These are phyloP conservation scores for Lodderomyces beijingensis DNA, from an alignment of 1,139 yeast genomes.

Conservation along the genomic window DNA sequence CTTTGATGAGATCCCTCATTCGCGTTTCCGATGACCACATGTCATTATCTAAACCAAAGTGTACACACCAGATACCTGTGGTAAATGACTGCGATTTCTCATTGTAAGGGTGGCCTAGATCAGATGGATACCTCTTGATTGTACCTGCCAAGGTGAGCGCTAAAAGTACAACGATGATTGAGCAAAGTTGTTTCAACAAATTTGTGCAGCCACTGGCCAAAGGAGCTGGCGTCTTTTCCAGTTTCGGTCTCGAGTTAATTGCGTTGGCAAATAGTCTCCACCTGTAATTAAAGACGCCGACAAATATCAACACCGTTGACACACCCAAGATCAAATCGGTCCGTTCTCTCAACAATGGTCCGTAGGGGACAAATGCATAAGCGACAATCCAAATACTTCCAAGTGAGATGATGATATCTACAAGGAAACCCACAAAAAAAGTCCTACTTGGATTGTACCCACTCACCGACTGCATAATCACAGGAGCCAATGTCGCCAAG, in stretches of 20 bases:
- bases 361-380: constrained; percentile 96
- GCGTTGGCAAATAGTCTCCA: constrained; percentile 17
- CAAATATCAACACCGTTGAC: constrained; percentile 42
- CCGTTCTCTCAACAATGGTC: constrained; percentile 81
- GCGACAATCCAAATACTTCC: constrained; percentile 98
- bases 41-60: constrained; percentile 93
- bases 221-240: no score
- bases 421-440: constrained; percentile 55
- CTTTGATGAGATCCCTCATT: constrained; percentile 77
- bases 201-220: no score
- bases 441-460: constrained; percentile 56
- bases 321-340: constrained; percentile 64
- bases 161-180: constrained; percentile 25
- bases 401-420: constrained; percentile 54
- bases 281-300: constrained; percentile 33
- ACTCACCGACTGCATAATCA: constrained; percentile 53
- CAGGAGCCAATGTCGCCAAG: constrained; percentile 60
- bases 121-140: constrained; percentile 47
- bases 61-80: constrained; percentile 98
- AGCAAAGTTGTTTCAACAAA: constrained; percentile 22
- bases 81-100: constrained; percentile 73
- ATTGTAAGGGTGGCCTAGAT: constrained; percentile 66
- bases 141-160: constrained; percentile 39
- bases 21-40: constrained; percentile 97
- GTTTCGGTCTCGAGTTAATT: no score